phyloP scores from a whole-genome alignment of 2,329 filamentous ascomycete species.

The Rutstroemia sp. region DNA sequence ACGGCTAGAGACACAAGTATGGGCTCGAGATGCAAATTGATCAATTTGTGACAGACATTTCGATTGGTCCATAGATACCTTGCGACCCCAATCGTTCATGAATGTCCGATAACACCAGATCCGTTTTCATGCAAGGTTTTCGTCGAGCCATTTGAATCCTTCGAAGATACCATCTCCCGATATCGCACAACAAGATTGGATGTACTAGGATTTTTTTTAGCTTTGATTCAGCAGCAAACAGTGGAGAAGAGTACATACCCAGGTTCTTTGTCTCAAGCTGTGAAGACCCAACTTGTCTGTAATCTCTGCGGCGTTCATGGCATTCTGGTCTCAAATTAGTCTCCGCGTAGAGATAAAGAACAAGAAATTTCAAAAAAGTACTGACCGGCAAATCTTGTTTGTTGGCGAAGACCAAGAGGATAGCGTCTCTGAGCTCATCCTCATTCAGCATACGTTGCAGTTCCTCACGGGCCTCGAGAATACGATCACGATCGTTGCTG shows the following conservation, averaged over 20 bases:
- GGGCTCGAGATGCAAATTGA: constrained; percentile 26
- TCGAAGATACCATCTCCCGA: constrained; percentile 99
- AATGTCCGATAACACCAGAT: neutral
- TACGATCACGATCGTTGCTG: constrained; percentile 96
- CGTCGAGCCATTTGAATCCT: constrained; percentile 91
- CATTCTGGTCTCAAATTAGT: constrained; percentile 56
- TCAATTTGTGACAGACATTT: constrained; percentile 26
- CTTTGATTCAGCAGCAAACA: neutral
- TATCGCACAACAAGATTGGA: constrained; percentile 98
- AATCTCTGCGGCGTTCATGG: constrained; percentile 99
- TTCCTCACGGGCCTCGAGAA: constrained; percentile 94
- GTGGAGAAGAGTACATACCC: constrained; percentile 61
- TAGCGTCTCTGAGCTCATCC: constrained; percentile 94
- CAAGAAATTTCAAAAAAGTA: constrained; percentile 20
- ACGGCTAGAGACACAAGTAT: constrained; percentile 29
- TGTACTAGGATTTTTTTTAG: constrained; percentile 57
- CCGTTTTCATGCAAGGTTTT: constrained; percentile 58
- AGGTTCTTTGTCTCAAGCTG: constrained; percentile 95
- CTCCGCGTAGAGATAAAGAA: neutral
- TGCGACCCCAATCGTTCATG: constrained; percentile 15
- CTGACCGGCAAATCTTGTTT: constrained; percentile 98
- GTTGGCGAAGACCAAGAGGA: constrained; percentile 97
- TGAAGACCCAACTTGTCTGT: constrained; percentile 99
- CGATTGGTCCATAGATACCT: constrained; percentile 22
- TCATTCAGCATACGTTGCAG: constrained; percentile 98